Percentiles rank a stretch among this genome's conserved stretches.
phyloP scores from a whole-genome alignment of 2,329 filamentous ascomycete species.

The Exophiala spinifera region DNA sequence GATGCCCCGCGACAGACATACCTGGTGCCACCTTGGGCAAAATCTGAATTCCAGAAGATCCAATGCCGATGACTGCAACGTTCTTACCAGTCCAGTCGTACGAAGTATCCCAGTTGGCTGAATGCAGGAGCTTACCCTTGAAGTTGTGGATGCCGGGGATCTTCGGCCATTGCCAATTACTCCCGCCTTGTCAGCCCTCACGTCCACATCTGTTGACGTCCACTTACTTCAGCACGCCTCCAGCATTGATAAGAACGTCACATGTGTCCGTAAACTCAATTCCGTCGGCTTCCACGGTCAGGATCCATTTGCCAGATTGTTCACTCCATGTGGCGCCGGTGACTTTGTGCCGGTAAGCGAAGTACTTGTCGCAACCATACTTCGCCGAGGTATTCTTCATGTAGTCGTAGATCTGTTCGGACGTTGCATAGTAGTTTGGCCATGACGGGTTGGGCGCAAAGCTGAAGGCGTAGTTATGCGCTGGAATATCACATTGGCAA shows the following conservation, averaged over 20 bases:
- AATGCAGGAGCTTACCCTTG: conserved; percentile 43
- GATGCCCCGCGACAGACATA: too few relatives aligned
- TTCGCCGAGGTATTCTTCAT: conserved; percentile 28
- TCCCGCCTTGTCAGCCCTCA: conserved; percentile 1
- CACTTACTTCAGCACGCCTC: conserved; percentile 12
- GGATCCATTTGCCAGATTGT: conserved; percentile 29
- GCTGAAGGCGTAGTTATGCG: conserved; percentile 34
- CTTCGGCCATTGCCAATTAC: conserved; percentile 52
- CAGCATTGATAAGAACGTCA: conserved; percentile 41
- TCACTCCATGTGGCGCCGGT: conserved; percentile 32
- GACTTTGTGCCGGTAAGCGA: conserved; percentile 29
- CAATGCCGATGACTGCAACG: too few relatives aligned
- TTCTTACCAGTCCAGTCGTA: too few relatives aligned
- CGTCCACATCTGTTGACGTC: too few relatives aligned
- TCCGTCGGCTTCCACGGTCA: conserved; percentile 37
- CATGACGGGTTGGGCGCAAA: conserved; percentile 35
- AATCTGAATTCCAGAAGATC: too few relatives aligned
- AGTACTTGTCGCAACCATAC: conserved; percentile 29
- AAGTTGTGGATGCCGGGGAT: conserved; percentile 53
- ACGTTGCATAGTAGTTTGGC: conserved; percentile 26
- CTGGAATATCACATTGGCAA: conserved; percentile 35
- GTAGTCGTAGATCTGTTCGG: conserved; percentile 31
- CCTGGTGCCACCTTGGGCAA: too few relatives aligned
- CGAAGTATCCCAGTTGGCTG: too few relatives aligned
- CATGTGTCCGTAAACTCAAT: conserved; percentile 46